Evolutionary conservation across 805 yeast genomes (phyloP).

Genomic region (Diddensiella caesifluorescens): DNA sequence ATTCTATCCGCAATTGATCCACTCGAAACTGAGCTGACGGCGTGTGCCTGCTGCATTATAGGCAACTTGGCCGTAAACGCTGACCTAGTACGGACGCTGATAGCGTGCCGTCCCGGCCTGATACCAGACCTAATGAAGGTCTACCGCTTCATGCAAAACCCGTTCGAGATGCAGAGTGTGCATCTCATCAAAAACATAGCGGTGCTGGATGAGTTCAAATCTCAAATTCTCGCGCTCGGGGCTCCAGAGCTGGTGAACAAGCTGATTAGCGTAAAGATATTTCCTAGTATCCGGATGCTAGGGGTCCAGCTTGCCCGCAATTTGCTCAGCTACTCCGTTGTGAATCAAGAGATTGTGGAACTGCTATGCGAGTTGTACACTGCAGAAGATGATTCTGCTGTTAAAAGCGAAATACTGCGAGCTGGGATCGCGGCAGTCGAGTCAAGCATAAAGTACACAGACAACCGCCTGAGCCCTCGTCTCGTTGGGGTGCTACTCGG

Average conservation of each 20-base stretch:
- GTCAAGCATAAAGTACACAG: background rate
- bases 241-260: slow-evolving; percentile 10
- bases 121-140: slow-evolving; percentile 4
- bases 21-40: background rate
- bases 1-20: no score
- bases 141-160: slow-evolving; percentile 3
- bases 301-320: slow-evolving; percentile 16
- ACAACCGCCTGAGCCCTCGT: background rate
- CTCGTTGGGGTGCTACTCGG: background rate
- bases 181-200: slow-evolving; percentile 18
- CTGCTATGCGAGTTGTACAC: background rate
- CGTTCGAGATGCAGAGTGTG: slow-evolving; percentile 18
- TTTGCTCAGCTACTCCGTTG: slow-evolving; percentile 1
- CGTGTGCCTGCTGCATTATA: slow-evolving; percentile 9
- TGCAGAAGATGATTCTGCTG: slow-evolving; percentile 11
- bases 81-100: slow-evolving; percentile 4
- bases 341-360: slow-evolving; percentile 4
- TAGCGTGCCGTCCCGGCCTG: slow-evolving; percentile 4
- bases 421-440: slow-evolving; percentile 3
- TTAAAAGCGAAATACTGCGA: slow-evolving; percentile 4
- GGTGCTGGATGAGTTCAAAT: background rate
- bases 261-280: slow-evolving; percentile 7
- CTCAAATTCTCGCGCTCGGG: slow-evolving; percentile 5
- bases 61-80: slow-evolving; percentile 13
- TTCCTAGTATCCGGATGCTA: slow-evolving; percentile 11